phyloP scores from a whole-genome alignment of 495 filamentous ascomycete species.

The Neohortaea acidophila region DNA sequence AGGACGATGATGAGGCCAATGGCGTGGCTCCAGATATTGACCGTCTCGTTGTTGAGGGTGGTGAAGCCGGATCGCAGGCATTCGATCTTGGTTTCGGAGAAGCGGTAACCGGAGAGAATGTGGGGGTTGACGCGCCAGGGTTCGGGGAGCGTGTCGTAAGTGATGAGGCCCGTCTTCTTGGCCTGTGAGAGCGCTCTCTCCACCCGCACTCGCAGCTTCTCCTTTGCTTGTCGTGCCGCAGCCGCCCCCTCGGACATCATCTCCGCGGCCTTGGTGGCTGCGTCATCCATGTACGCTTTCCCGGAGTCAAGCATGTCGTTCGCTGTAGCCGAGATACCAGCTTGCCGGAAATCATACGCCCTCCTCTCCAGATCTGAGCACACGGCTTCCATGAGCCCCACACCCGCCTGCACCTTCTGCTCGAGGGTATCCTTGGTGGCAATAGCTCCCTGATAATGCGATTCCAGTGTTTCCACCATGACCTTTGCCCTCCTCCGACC shows the following conservation, averaged over 20 bases:
- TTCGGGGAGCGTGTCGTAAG: conserved; percentile 75
- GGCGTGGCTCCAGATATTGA: conserved; percentile 96
- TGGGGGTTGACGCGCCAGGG: conserved; percentile 94
- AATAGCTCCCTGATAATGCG: conserved; percentile 75
- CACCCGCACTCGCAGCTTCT: conserved; percentile 61
- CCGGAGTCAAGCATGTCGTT: conserved; percentile 51
- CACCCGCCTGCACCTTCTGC: conserved; percentile 75
- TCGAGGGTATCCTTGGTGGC: conserved; percentile 73
- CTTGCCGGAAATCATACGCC: conserved; percentile 56
- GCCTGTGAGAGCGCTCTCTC: conserved; percentile 66
- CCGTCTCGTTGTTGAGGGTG: conserved; percentile 68
- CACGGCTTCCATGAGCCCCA: conserved; percentile 72
- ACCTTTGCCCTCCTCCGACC: conserved; percentile 71
- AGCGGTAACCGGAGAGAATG: conserved; percentile 82
- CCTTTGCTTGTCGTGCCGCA: conserved; percentile 58
- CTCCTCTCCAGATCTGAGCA: conserved; percentile 68
- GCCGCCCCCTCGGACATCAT: conserved; percentile 79
- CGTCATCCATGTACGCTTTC: conserved; percentile 56
- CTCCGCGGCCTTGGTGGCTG: conserved; percentile 56
- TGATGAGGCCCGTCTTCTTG: conserved; percentile 65
- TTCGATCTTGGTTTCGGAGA: conserved; percentile 71
- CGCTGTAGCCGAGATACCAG: conserved; percentile 28
- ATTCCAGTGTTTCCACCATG: conserved; percentile 88
- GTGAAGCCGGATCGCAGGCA: conserved; percentile 71
- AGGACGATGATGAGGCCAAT: conserved; percentile 78